Conservation (phyloP, 305 asterid genomes). For the Fraxinus paxiana region DNA sequence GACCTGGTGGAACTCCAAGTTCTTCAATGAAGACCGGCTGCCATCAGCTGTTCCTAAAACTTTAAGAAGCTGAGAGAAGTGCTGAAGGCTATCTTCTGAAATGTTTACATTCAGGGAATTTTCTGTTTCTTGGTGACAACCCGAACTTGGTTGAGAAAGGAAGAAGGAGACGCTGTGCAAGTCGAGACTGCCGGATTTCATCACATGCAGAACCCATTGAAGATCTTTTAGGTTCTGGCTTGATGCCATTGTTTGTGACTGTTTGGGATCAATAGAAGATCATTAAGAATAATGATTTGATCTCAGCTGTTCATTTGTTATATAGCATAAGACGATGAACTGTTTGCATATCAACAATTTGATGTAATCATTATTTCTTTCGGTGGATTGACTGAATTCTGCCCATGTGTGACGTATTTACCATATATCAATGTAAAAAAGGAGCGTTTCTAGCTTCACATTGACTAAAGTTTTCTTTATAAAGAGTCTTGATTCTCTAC, state of each 20-base stretch:
- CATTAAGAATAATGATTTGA: neutral
- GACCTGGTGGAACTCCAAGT: conserved; percentile 59
- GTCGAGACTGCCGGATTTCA: conserved; percentile 37
- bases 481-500: conserved; percentile 16
- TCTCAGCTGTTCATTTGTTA: neutral
- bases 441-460: neutral
- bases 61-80: conserved; percentile 47
- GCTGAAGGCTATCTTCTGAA: conserved; percentile 24
- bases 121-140: conserved; percentile 52
- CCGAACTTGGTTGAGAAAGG: conserved; percentile 51
- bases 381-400: neutral
- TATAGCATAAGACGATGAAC: neutral
- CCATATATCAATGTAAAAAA: neutral
- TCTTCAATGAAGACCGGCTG: conserved; percentile 30
- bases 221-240: conserved; percentile 37
- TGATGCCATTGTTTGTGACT: conserved; percentile 39
- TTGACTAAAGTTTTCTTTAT: neutral
- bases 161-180: conserved; percentile 54
- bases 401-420: neutral
- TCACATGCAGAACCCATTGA: conserved; percentile 44
- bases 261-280: neutral
- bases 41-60: conserved; percentile 26
- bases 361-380: neutral
- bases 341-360: neutral
- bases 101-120: conserved; percentile 50